Evolutionary conservation across 805 yeast genomes (phyloP), one percentile per base, ranked within the genome.

Genomic region (Yarrowia porcina): DNA sequence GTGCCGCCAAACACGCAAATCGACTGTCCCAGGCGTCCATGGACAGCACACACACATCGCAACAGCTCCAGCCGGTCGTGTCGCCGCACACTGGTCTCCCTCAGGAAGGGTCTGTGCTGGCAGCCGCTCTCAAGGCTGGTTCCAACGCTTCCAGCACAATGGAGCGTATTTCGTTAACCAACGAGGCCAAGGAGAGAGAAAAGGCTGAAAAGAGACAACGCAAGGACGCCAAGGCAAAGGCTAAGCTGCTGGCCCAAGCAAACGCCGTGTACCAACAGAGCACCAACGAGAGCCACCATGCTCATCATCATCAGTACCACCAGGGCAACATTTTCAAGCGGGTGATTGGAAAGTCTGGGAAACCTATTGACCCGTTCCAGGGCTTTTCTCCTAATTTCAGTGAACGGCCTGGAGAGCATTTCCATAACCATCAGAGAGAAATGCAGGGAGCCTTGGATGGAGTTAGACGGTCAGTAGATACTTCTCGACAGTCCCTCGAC

Each of bases 301-400:
- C 59, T 4, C 56, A 49, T 11, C 56, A 49, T 8, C 56, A 52
- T 10, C 42, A 36, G 32, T 30, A 41, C 39, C 47, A 56, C 30
- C 61, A 56, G 61, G 38, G 49, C 38, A 39, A 39, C 39, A 39
- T 56, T 18, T 41, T 56, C 61, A 39, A 41, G 32, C 35, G 49
- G 21, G 49, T 56, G 10, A 56, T 41, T 20, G 61, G 61, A 18
- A 39, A 39, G 30, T 25, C 28, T 4, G 61, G 61, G 11, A 56
- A 56, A 28, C 61, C 61, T 27, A 56, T 56, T 21, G 61, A 56
- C 23, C 61, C 61, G 8, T 56, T 56, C 49, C 61, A 56, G 30
- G 61, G 61, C 39, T 41, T 56, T n/a, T 38, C 61, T n/a, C 36
- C 61, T 18, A 56, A 56, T n/a, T 56, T 39, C 39, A 52, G 44